phyloP scores from a whole-genome alignment of 768 basidiomycete genomes.

The Terana coerulea region DNA sequence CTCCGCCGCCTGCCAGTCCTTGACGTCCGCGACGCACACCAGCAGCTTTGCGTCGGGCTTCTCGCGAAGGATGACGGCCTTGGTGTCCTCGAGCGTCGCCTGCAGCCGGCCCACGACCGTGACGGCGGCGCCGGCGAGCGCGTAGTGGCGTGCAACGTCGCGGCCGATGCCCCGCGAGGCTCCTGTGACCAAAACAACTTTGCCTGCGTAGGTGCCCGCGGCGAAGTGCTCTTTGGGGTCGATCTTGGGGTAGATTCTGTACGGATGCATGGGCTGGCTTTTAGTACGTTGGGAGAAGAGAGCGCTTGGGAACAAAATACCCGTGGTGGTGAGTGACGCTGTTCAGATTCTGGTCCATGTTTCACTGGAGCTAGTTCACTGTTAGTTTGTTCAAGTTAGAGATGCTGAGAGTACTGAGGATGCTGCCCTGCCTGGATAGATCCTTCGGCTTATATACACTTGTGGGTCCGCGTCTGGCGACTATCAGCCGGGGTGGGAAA shows the following conservation, averaged over 20 bases:
- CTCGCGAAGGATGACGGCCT: conserved; percentile 12
- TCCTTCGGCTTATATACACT: no score
- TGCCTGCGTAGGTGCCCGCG: conserved; percentile 14
- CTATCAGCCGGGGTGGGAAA: no score
- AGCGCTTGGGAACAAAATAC: no score
- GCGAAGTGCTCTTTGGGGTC: background rate
- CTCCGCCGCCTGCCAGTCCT: conserved; percentile 17
- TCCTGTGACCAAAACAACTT: conserved; percentile 25
- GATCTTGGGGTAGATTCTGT: background rate
- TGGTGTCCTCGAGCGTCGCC: conserved; percentile 16
- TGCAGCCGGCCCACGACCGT: conserved; percentile 14
- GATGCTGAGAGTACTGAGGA: no score
- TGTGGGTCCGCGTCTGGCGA: no score
- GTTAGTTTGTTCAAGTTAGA: no score
- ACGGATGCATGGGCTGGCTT: background rate
- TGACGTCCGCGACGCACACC: conserved; percentile 22
- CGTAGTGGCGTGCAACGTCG: conserved; percentile 22
- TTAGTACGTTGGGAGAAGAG: background rate
- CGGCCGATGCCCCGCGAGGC: conserved; percentile 21
- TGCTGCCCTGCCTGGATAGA: no score
- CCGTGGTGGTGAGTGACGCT: background rate
- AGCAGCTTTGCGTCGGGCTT: conserved; percentile 9
- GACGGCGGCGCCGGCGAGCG: conserved; percentile 23
- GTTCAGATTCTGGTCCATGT: background rate
- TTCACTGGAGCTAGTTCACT: no score